Evolutionary conservation across 805 yeast genomes (phyloP), one percentile per base, ranked within the genome.

Genomic region (Cyberlindnera petersonii): DNA sequence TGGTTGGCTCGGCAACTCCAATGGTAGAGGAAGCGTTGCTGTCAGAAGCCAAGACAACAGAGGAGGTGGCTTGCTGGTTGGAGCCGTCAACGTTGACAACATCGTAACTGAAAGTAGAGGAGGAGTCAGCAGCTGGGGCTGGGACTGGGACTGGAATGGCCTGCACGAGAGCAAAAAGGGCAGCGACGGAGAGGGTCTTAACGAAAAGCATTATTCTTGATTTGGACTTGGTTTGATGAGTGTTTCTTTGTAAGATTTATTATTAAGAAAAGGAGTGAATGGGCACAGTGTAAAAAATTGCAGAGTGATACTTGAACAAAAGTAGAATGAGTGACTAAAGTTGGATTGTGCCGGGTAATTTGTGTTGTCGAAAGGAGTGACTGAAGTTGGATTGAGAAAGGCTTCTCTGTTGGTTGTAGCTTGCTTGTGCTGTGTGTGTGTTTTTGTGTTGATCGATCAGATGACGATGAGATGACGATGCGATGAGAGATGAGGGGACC

Each of bases 81-180:
- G 57, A 50, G 24, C 58, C 59, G 40, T 56, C 60, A 24, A 47
- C 59, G 33, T 56, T 54, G 24, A 56, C 51, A 33, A 54, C 55
- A 15, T 50, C 49, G 35, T 54, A 54, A 18, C 43, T 43, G 48
- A 37, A 56, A 19, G 52, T 50, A 38, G 41, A 24, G 19, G 44
- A 24, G 21, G 35, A 43, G n/a, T 39, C 47, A 20, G 56, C 49
- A 3, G 16, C 23, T 19, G 56, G 52, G 16, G 44, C 16, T 15
- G 55, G 51, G 20, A 38, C 38, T 19, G 59, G 56, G 20, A 38
- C 38, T 19, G 59, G 56, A 18, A 37, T 36, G 26, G 59, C 55
- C 10, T 21, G 27, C 24, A 43, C 39, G n/a, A 49, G 33, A n/a
- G 52, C 38, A 24, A 52, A 33, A 16, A 55, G 14, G 21, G 56